Evolutionary conservation across 2,329 filamentous ascomycete genomes (phyloP).

Genomic region (Colletotrichum sojae): DNA sequence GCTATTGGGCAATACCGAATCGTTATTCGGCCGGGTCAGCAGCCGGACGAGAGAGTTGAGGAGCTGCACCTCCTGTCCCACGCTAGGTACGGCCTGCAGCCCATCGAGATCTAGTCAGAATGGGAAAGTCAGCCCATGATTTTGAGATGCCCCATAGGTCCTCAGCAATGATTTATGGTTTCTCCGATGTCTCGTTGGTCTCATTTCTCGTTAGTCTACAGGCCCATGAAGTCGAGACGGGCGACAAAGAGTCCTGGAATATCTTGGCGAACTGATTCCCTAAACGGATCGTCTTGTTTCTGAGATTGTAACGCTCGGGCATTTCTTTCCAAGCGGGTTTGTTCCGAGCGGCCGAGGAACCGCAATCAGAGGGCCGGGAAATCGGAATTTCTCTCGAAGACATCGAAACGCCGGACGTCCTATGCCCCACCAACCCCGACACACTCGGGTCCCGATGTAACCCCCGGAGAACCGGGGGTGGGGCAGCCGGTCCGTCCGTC

Average conservation of each 20-base stretch:
- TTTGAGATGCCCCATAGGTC: not conserved
- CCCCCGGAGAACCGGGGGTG: constrained; percentile 1
- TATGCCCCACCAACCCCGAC: not conserved
- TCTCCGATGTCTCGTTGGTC: constrained; percentile 1
- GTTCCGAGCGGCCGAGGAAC: not conserved
- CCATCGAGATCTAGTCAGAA: constrained; percentile 12
- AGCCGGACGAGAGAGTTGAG: not conserved
- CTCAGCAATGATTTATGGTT: not conserved
- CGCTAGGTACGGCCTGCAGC: not conserved
- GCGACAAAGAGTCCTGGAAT: not conserved
- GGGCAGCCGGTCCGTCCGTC: not conserved
- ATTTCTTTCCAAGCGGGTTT: not conserved
- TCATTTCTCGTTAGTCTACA: too few species aligned
- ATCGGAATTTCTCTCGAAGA: too few species aligned
- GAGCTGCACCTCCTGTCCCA: not conserved
- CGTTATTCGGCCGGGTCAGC: not conserved
- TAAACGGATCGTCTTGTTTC: not conserved
- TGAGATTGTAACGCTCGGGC: not conserved
- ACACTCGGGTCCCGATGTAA: constrained; percentile 11
- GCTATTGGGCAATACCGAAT: not conserved
- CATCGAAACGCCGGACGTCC: not conserved
- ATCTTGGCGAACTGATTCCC: not conserved
- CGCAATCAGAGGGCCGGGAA: too few species aligned
- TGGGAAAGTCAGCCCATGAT: constrained; percentile 2
- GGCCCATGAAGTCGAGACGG: not conserved